Percentiles rank a stretch among this genome's conserved stretches.
These are phyloP conservation scores for Exophiala viscosa DNA, from an alignment of 2,329 filamentous ascomycete genomes.

Conservation along the genomic window DNA sequence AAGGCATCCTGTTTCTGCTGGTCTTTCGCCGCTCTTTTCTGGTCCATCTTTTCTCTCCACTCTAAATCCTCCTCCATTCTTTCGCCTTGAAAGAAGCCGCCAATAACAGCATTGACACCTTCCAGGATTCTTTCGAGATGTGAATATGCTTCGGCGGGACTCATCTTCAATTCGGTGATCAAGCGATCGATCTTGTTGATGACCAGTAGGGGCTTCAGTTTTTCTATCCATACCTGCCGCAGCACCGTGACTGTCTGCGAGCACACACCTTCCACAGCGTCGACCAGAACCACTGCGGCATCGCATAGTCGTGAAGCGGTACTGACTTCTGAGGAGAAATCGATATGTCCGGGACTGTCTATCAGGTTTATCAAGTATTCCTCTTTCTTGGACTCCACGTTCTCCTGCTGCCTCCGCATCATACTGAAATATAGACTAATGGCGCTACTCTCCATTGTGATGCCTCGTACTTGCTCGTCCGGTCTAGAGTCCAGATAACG, in stretches of 20 bases:
- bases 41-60: constrained; percentile 91
- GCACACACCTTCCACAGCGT: constrained; percentile 96
- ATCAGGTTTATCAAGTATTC: constrained; percentile 97
- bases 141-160: constrained; percentile 78
- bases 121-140: constrained; percentile 87
- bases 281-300: constrained; percentile 88
- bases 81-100: constrained; percentile 96
- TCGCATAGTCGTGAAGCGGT: constrained; percentile 93
- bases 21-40: constrained; percentile 66
- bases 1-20: constrained; percentile 37
- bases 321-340: constrained; percentile 97
- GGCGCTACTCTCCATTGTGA: constrained; percentile 99
- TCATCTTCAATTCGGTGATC: constrained; percentile 92
- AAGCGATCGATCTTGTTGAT: constrained; percentile 98
- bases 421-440: constrained; percentile 96
- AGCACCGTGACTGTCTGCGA: constrained; percentile 97
- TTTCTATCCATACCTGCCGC: constrained; percentile 91
- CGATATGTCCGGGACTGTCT: constrained; percentile 95
- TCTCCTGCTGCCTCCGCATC: constrained; percentile 63
- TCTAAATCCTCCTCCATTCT: constrained; percentile 97
- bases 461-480: constrained; percentile 91
- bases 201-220: constrained; percentile 87
- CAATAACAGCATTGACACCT: constrained; percentile 94
- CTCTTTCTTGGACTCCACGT: constrained; percentile 66
- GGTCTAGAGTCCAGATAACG: constrained; percentile 94